Percentiles rank a stretch among this genome's conserved stretches.
Evolutionary conservation across 2,329 filamentous ascomycete species (phyloP).

Genomic region (Aspergillus tanneri): DNA sequence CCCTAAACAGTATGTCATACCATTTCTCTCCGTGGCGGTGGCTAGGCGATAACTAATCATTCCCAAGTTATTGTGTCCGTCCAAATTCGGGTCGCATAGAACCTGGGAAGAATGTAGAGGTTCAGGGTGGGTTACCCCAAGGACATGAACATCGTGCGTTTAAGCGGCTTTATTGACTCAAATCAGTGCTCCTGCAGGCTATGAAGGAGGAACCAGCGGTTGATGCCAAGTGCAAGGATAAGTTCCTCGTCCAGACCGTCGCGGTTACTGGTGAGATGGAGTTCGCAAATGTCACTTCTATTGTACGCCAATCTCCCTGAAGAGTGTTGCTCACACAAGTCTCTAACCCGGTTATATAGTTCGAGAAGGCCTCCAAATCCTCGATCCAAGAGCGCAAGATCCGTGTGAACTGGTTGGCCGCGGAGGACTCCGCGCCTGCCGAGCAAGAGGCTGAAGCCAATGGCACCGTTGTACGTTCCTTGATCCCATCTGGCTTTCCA

Average conservation of each 20-base stretch:
- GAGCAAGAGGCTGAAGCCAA: conserved; percentile 30
- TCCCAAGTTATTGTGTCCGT: conserved; percentile 84
- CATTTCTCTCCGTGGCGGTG: conserved; percentile 12
- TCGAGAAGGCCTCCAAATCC: conserved; percentile 71
- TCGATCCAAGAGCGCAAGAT: conserved; percentile 93
- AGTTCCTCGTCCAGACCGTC: conserved; percentile 94
- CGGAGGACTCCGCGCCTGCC: conserved; percentile 49
- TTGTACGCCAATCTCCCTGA: conserved; percentile 59
- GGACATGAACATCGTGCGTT: too few relatives aligned
- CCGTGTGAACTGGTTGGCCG: conserved; percentile 77
- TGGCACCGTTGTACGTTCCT: conserved; percentile 37
- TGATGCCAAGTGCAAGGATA: conserved; percentile 91
- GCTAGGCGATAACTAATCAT: conserved; percentile 22
- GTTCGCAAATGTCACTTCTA: conserved; percentile 73
- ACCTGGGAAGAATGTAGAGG: conserved; percentile 83
- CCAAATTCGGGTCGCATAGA: conserved; percentile 97
- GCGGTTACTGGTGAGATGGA: conserved; percentile 80
- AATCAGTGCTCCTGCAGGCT: conserved; percentile 83
- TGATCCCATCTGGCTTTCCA: background rate
- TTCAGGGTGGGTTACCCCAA: conserved; percentile 65
- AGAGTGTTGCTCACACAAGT: conserved; percentile 1
- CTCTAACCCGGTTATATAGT: conserved; percentile 52
- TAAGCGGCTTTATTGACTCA: too few relatives aligned
- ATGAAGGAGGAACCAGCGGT: conserved; percentile 92
- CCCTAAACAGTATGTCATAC: conserved; percentile 83